A percentile compares a stretch with the other conserved stretches of the same genome.
These are phyloP conservation scores for Oenanthe sinensis DNA, from an alignment of 129 eudicot species.

Conservation along the genomic window DNA sequence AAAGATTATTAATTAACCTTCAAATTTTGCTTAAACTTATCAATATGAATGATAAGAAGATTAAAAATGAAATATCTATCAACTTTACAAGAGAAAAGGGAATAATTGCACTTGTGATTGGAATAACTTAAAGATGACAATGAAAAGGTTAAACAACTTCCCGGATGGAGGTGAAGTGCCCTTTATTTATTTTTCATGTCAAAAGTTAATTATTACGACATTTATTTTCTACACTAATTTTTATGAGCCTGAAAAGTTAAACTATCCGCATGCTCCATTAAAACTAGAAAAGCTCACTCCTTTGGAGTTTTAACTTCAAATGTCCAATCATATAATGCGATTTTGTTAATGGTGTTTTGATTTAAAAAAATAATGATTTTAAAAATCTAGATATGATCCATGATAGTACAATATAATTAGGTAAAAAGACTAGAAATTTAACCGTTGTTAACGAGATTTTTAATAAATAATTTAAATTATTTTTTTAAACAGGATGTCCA, in stretches of 20 bases:
- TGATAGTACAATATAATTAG: too few species aligned
- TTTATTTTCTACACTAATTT: background rate
- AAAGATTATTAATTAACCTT: too few species aligned
- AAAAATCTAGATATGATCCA: too few species aligned
- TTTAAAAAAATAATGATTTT: too few species aligned
- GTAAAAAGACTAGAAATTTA: background rate
- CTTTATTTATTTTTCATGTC: background rate
- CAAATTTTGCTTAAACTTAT: too few species aligned
- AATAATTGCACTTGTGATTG: slow-evolving; percentile 1
- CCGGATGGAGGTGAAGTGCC: slow-evolving; percentile 4
- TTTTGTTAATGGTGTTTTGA: background rate
- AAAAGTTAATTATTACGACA: background rate
- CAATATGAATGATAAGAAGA: background rate
- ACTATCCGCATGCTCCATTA: slow-evolving; percentile 5
- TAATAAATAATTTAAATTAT: too few species aligned
- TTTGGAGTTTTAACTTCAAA: background rate
- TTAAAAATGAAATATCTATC: background rate
- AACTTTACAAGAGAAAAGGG: background rate
- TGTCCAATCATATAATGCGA: background rate
- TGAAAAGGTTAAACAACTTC: background rate
- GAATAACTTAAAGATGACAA: slow-evolving; percentile 6
- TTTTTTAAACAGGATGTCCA: too few species aligned
- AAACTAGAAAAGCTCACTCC: background rate
- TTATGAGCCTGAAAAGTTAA: background rate
- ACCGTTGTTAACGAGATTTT: too few species aligned